Evolutionary conservation across 345 rosid species (phyloP).

Genomic region (Litchi chinensis): DNA sequence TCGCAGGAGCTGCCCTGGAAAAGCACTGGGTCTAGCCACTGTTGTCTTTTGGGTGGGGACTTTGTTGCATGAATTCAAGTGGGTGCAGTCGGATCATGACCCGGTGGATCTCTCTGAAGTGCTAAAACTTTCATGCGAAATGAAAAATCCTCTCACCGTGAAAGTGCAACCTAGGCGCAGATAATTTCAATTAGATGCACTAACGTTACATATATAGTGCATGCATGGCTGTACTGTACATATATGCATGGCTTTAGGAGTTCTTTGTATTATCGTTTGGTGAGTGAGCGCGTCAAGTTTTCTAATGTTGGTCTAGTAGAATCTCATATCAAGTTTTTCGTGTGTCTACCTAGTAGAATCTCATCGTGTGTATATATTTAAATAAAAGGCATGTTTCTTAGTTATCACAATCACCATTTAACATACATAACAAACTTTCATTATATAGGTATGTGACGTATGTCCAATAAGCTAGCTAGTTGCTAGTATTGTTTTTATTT

Average conservation of each 20-base stretch:
- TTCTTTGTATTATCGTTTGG: background rate
- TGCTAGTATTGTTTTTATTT: too few species aligned
- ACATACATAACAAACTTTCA: too few species aligned
- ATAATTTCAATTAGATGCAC: background rate
- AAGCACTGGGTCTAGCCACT: conserved; percentile 46
- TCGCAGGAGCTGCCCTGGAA: conserved; percentile 57
- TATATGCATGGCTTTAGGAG: background rate
- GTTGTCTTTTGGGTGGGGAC: conserved; percentile 47
- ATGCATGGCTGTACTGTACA: background rate
- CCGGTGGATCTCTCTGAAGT: conserved; percentile 49
- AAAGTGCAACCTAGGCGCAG: conserved; percentile 36
- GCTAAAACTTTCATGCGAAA: conserved; percentile 52
- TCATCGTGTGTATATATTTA: too few species aligned
- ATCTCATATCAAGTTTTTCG: too few species aligned
- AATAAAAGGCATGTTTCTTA: too few species aligned
- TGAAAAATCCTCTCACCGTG: conserved; percentile 47
- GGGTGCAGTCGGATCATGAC: conserved; percentile 30
- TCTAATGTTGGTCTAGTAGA: too few species aligned
- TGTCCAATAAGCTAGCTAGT: too few species aligned
- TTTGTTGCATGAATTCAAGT: conserved; percentile 50
- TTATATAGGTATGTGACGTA: too few species aligned
- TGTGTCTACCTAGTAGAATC: too few species aligned
- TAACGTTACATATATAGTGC: background rate
- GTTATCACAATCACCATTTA: too few species aligned
- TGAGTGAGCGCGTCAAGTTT: too few species aligned